These are phyloP conservation scores for Cutaneotrichosporon sp. DNA, from an alignment of 1,284 basidiomycete genomes.

Conservation along the genomic window DNA sequence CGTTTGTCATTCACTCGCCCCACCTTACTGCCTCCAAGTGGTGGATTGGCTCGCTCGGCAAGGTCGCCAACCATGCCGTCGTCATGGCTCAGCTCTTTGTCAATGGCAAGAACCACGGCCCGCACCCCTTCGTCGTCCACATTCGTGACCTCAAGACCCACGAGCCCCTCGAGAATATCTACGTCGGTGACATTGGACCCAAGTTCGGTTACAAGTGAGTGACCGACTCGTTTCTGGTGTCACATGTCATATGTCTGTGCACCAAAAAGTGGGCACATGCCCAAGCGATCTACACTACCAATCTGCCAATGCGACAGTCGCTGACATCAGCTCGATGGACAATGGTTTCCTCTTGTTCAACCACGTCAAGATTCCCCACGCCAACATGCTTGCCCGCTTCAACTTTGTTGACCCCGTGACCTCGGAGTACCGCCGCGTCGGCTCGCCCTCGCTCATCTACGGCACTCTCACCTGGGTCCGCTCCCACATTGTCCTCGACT, in stretches of 20 bases:
- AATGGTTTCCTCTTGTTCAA: constrained; percentile 59
- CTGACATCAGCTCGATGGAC: constrained; percentile 49
- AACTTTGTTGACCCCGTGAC: constrained; percentile 57
- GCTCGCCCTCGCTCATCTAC: constrained; percentile 59
- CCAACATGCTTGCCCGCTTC: constrained; percentile 62
- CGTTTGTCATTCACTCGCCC: constrained; percentile 60
- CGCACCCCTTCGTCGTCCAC: constrained; percentile 61
- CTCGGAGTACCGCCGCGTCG: constrained; percentile 52
- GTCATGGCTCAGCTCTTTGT: constrained; percentile 61
- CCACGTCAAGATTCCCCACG: constrained; percentile 59
- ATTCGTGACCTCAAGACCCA: constrained; percentile 59
- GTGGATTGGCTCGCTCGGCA: constrained; percentile 62
- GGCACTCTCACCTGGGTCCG: constrained; percentile 59
- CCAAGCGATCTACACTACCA: background rate
- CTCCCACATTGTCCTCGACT: constrained; percentile 60
- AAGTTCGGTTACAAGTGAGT: constrained; percentile 61
- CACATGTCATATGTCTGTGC: background rate
- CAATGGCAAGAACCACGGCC: constrained; percentile 58
- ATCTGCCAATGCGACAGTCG: background rate
- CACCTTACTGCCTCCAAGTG: constrained; percentile 57
- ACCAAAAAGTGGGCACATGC: background rate
- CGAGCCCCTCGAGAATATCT: constrained; percentile 56
- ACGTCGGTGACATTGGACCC: constrained; percentile 61
- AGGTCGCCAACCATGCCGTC: constrained; percentile 60
- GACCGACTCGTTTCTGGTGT: background rate